Percentiles rank a stretch among this genome's conserved stretches.
Conservation (phyloP, 306 rosid genomes). For the Crotalaria pallida region DNA sequence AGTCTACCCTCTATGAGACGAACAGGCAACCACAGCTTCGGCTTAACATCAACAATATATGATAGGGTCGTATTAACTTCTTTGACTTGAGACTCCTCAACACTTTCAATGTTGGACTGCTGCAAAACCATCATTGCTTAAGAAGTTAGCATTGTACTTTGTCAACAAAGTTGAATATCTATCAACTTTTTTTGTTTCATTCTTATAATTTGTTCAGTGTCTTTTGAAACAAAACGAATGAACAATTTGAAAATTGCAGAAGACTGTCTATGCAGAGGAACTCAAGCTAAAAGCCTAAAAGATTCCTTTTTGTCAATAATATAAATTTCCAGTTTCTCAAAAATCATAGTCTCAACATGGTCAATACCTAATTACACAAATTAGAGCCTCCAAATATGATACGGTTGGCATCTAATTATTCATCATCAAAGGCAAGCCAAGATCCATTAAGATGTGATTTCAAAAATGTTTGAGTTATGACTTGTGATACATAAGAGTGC, state of each 20-base stretch:
- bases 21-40: constrained; percentile 78
- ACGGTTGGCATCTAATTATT: not conserved
- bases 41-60: constrained; percentile 77
- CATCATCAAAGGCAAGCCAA: not conserved
- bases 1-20: constrained; percentile 71
- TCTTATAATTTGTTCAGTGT: not conserved
- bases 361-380: not conserved
- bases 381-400: constrained; percentile 11
- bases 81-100: constrained; percentile 23
- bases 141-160: constrained; percentile 1
- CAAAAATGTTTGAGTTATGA: constrained; percentile 1
- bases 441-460: not conserved
- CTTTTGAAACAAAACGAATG: not conserved
- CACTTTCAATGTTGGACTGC: constrained; percentile 32
- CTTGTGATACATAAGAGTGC: not conserved
- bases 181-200: not conserved
- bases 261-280: not conserved
- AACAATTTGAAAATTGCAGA: constrained; percentile 2
- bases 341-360: not conserved
- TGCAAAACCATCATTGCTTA: constrained; percentile 37
- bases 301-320: not conserved
- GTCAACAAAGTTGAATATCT: not conserved
- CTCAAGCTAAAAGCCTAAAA: not conserved
- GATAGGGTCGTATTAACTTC: constrained; percentile 41
- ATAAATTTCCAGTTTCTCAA: not conserved